Evolutionary conservation across 768 basidiomycete genomes (phyloP), one percentile per base, ranked within the genome.

Genomic region (Gelatoporia subvermispora): DNA sequence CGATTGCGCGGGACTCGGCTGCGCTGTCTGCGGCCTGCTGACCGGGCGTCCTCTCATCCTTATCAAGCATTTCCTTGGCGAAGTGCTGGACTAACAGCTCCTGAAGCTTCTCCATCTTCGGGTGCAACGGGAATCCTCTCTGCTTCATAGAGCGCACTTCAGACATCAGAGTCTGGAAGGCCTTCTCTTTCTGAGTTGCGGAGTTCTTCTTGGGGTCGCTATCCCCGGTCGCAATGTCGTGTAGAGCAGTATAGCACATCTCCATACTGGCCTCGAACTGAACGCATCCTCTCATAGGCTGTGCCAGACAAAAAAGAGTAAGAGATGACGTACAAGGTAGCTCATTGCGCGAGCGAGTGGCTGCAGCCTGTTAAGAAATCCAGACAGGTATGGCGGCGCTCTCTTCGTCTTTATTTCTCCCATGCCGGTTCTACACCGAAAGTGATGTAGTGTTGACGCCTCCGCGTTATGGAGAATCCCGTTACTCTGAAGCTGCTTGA

Each of bases 71-170:
- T 41, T 68, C 69, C 48, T 78, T 69, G 3, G 75, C 78, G 60
- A 97, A 96, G 65, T 96, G 88, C 38, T 89, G 79, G 16, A 94
- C 66, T 5, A 92, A 70, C 23, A 98, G 70, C 3, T 72, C 70
- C 49, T 82, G 82, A 10, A 95, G 75, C 49, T 76, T 84, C 41
- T 92, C 91, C 82, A 97, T 86, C 72, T 99, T 99, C 3, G 95
- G 95, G 67, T 99, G 95, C 45, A 76, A 63, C 1, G 73, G 64
- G 58, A 84, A 82, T 3, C 82, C 84, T 8, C 67, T 69, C 45
- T 58, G 64, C 49, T 68, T 67, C 60, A 82, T 78, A n/a, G 59
- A 60, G 45, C 88, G 81, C 16, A 94, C 72, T 60, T 89, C 85
- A 31, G 69, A 63, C 55, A 93, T 73, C 22, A 93, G 67, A 23